phyloP scores from a whole-genome alignment of 2,329 filamentous ascomycete genomes.

The Nemania sp. region DNA sequence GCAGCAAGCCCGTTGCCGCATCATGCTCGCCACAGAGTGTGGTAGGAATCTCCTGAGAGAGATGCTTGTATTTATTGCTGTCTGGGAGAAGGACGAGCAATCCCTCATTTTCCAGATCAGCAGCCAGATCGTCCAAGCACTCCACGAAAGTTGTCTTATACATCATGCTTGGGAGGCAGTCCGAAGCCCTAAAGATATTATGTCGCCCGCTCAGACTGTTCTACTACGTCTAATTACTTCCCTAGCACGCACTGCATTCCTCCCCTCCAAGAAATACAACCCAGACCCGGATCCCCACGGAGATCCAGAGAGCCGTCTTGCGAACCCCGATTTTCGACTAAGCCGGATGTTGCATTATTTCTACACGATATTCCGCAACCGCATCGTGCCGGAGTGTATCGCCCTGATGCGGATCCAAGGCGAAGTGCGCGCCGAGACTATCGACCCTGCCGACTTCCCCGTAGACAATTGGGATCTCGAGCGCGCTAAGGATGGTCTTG shows the following conservation, averaged over 20 bases:
- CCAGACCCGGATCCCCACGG: constrained; percentile 44
- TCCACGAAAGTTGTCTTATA: constrained; percentile 88
- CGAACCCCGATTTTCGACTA: constrained; percentile 67
- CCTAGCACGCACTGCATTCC: constrained; percentile 77
- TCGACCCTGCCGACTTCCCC: constrained; percentile 87
- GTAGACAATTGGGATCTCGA: constrained; percentile 99
- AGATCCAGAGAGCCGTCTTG: constrained; percentile 46
- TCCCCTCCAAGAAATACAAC: constrained; percentile 55
- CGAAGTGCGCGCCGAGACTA: constrained; percentile 82
- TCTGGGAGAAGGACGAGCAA: constrained; percentile 94
- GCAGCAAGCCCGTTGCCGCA: constrained; percentile 89
- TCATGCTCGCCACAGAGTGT: constrained; percentile 89
- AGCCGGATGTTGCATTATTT: constrained; percentile 84
- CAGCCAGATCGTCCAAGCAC: constrained; percentile 93
- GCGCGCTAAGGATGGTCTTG: constrained; percentile 91
- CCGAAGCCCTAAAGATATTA: constrained; percentile 93
- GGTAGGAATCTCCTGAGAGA: constrained; percentile 90
- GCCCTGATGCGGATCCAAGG: constrained; percentile 95
- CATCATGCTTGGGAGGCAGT: constrained; percentile 94
- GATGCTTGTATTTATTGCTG: constrained; percentile 93
- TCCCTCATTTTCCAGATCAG: constrained; percentile 97
- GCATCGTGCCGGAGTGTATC: constrained; percentile 92
- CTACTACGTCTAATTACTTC: constrained; percentile 91
- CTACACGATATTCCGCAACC: constrained; percentile 90
- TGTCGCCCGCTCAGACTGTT: constrained; percentile 93